A percentile compares a stretch with the other conserved stretches of the same genome.
These are phyloP conservation scores for Pythium dissimile DNA, from an alignment of 352 stramenopile genomes.

Conservation along the genomic window DNA sequence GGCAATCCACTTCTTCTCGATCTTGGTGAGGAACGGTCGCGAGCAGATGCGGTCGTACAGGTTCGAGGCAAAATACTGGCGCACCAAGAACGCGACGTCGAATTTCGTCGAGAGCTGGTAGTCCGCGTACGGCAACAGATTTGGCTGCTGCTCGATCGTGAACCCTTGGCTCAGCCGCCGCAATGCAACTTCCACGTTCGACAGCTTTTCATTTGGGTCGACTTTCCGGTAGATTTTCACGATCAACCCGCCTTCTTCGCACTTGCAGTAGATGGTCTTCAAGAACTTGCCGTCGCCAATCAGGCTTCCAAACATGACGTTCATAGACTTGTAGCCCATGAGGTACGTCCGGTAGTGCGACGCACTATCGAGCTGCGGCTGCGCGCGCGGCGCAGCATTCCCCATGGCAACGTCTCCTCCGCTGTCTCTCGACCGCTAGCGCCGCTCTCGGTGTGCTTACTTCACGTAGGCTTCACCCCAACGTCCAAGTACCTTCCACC, in stretches of 20 bases:
- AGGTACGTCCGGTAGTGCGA: conserved; percentile 87
- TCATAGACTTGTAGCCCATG: conserved; percentile 87
- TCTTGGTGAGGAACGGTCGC: conserved; percentile 91
- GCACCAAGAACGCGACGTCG: conserved; percentile 91
- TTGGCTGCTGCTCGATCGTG: conserved; percentile 68
- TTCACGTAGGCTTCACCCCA: too few species aligned
- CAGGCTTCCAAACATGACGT: conserved; percentile 84
- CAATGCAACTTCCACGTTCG: conserved; percentile 51
- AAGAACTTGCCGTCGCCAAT: conserved; percentile 89
- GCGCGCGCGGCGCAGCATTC: conserved; percentile 77
- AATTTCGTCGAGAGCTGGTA: conserved; percentile 77
- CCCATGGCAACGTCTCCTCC: too few species aligned
- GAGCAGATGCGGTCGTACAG: conserved; percentile 96
- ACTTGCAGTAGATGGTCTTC: conserved; percentile 87
- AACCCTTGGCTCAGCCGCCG: conserved; percentile 49
- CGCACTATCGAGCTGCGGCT: conserved; percentile 74
- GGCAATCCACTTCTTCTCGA: conserved; percentile 97
- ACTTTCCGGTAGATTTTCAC: conserved; percentile 90
- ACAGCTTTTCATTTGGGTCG: conserved; percentile 65
- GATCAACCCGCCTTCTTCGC: conserved; percentile 77
- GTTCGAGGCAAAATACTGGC: conserved; percentile 96
- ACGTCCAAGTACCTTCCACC: too few species aligned
- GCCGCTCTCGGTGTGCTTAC: neutral
- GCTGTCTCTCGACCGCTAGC: too few species aligned
- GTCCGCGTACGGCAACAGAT: conserved; percentile 80